Percentiles rank a stretch among this genome's conserved stretches.
These are phyloP conservation scores for Podila epigama DNA, from an alignment of 192 early-diverging fungal genomes.

Conservation along the genomic window DNA sequence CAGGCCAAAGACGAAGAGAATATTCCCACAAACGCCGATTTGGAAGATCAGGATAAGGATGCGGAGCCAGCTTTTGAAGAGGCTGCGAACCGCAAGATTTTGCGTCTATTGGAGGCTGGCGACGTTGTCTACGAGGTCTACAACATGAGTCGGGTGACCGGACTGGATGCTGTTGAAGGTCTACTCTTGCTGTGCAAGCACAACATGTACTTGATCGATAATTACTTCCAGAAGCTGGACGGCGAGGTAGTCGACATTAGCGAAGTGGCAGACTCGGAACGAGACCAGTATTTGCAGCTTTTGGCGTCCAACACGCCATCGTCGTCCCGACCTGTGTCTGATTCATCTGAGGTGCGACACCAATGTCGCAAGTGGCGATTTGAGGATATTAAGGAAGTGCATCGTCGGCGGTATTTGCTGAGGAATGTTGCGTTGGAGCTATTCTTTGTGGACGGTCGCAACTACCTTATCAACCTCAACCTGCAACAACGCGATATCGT, in stretches of 20 bases:
- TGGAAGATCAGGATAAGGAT: conserved; percentile 42
- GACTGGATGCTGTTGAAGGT: conserved; percentile 75
- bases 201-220: conserved; percentile 78
- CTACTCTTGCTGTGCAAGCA: conserved; percentile 71
- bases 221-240: conserved; percentile 66
- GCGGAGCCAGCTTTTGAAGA: conserved; percentile 64
- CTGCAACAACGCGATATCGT: conserved; percentile 69
- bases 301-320: conserved; percentile 59
- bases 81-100: conserved; percentile 74
- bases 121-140: conserved; percentile 76
- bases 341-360: conserved; percentile 53
- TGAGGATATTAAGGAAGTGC: conserved; percentile 71
- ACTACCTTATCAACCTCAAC: conserved; percentile 77
- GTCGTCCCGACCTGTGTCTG: conserved; percentile 39
- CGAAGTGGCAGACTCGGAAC: conserved; percentile 67
- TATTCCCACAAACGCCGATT: conserved; percentile 4
- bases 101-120: conserved; percentile 70
- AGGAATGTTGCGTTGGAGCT: conserved; percentile 80
- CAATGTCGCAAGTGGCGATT: conserved; percentile 60
- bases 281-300: conserved; percentile 65
- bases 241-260: conserved; percentile 78
- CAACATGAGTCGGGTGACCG: conserved; percentile 71
- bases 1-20: not conserved
- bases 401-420: conserved; percentile 50
- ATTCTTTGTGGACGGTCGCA: conserved; percentile 80